Conservation (phyloP, 2,329 filamentous ascomycete species). For the Ceratocystis harringtonii region DNA sequence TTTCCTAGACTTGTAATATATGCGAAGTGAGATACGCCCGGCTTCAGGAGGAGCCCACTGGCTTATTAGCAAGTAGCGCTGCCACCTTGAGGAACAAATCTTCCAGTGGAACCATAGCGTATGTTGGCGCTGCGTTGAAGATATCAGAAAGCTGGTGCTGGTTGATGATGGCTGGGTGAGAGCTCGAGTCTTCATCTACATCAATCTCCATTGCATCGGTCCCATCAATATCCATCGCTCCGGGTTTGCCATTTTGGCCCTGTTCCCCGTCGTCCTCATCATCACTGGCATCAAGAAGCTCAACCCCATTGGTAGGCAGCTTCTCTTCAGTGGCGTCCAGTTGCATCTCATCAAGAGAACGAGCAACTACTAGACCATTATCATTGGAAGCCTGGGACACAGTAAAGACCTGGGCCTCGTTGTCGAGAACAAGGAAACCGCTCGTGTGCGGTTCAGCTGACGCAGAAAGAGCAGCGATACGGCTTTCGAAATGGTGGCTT, state of each 20-base stretch:
- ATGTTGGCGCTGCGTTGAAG: conserved; percentile 54
- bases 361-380: conserved; percentile 35
- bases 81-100: conserved; percentile 64
- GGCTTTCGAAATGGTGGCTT: conserved; percentile 38
- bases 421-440: conserved; percentile 63
- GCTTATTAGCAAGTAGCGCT: conserved; percentile 27
- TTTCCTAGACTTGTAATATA: conserved; percentile 6
- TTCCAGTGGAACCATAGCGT: conserved; percentile 55
- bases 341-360: conserved; percentile 39
- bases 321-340: conserved; percentile 28
- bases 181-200: conserved; percentile 33
- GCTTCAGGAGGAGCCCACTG: neutral
- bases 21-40: neutral
- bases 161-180: conserved; percentile 45
- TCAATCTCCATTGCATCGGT: conserved; percentile 30
- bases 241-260: neutral
- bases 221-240: conserved; percentile 20
- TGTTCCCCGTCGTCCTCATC: conserved; percentile 26
- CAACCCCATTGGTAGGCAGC: conserved; percentile 21
- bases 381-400: conserved; percentile 44
- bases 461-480: conserved; percentile 45
- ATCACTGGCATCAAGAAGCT: conserved; percentile 29
- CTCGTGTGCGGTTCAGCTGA: conserved; percentile 36
- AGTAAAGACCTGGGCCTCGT: conserved; percentile 56
- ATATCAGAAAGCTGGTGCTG: conserved; percentile 54